These are phyloP conservation scores for Tolypocladium ophioglossoides DNA, from an alignment of 2,329 filamentous ascomycete genomes.

Conservation along the genomic window DNA sequence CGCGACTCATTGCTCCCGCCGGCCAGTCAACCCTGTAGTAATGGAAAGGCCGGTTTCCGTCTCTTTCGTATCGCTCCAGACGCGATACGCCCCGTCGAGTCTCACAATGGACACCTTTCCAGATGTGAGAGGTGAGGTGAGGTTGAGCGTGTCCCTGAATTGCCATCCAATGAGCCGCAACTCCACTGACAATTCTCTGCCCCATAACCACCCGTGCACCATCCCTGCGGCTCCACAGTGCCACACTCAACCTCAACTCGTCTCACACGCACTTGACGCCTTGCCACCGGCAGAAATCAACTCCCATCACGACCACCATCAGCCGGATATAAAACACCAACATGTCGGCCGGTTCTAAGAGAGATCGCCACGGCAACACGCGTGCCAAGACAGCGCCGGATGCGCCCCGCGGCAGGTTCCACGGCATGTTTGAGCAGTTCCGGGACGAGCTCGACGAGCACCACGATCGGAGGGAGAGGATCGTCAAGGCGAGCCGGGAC, in stretches of 20 bases:
- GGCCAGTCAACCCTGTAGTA: not conserved
- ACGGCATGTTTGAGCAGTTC: conserved; percentile 76
- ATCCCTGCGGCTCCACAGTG: not conserved
- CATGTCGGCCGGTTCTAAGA: conserved; percentile 37
- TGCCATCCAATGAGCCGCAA: not conserved
- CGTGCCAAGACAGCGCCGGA: conserved; percentile 26
- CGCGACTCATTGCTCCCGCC: not conserved
- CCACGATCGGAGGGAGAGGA: conserved; percentile 80
- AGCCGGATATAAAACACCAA: not conserved
- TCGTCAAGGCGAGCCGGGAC: conserved; percentile 85
- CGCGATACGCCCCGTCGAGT: not conserved
- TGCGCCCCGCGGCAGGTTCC: conserved; percentile 34
- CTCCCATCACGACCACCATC: no score
- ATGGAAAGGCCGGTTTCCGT: no score
- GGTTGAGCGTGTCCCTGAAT: not conserved
- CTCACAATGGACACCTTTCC: not conserved
- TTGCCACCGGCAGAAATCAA: no score
- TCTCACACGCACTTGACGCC: not conserved
- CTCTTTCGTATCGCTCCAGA: not conserved
- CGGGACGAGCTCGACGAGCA: conserved; percentile 86
- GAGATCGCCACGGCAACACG: conserved; percentile 40
- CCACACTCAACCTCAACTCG: not conserved
- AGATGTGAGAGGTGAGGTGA: not conserved
- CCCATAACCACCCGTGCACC: no score
- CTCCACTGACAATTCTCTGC: not conserved